Percentiles rank a stretch among this genome's conserved stretches.
Conservation (phyloP, 2,329 filamentous ascomycete genomes). For the Ceratocystis cacaofunesta region DNA sequence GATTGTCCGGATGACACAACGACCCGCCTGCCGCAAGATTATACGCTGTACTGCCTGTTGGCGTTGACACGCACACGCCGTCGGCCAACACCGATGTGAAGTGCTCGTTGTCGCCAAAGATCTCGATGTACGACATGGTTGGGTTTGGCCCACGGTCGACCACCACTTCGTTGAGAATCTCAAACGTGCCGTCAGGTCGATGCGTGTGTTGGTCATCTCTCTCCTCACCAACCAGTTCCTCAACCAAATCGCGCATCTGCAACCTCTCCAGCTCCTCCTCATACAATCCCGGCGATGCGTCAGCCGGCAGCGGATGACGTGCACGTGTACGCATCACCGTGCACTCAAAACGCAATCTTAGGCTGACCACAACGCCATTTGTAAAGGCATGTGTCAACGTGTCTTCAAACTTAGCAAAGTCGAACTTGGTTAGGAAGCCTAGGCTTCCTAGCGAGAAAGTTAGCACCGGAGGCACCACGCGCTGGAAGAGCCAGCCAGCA, state of each 20-base stretch:
- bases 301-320: slow-evolving; percentile 17
- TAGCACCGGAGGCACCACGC: slow-evolving; percentile 82
- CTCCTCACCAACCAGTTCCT: slow-evolving; percentile 80
- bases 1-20: slow-evolving; percentile 89
- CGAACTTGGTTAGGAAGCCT: slow-evolving; percentile 92
- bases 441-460: slow-evolving; percentile 84
- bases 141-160: slow-evolving; percentile 87
- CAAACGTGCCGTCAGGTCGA: slow-evolving; percentile 65
- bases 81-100: slow-evolving; percentile 90
- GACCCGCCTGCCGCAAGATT: slow-evolving; percentile 92
- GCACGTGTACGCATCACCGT: slow-evolving; percentile 73
- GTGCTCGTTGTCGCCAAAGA: slow-evolving; percentile 90
- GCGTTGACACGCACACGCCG: slow-evolving; percentile 84
- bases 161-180: slow-evolving; percentile 95
- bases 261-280: slow-evolving; percentile 28
- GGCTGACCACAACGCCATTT: slow-evolving; percentile 75
- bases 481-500: slow-evolving; percentile 91
- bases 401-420: slow-evolving; percentile 59
- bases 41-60: slow-evolving; percentile 88
- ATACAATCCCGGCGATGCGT: slow-evolving; percentile 18
- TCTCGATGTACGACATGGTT: slow-evolving; percentile 81
- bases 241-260: slow-evolving; percentile 54
- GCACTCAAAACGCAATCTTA: slow-evolving; percentile 80
- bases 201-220: slow-evolving; percentile 75
- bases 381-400: slow-evolving; percentile 59